These are phyloP conservation scores for Fusarium nanum DNA, from an alignment of 2,329 filamentous ascomycete genomes.

Conservation along the genomic window DNA sequence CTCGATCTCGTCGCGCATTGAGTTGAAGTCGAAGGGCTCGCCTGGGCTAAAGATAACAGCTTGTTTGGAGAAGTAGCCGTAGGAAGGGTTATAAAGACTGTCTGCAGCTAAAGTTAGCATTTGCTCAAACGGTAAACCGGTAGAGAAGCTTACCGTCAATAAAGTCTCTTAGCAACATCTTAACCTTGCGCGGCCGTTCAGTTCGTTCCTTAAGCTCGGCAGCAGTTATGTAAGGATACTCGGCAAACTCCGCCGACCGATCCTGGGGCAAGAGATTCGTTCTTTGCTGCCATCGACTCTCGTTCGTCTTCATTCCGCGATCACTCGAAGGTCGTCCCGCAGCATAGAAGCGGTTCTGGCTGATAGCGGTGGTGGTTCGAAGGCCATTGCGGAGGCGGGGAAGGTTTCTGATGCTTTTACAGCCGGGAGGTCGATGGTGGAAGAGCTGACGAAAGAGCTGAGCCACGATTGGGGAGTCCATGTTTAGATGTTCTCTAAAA, in stretches of 20 bases:
- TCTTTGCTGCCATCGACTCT: conserved; percentile 88
- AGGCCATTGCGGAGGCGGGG: conserved; percentile 43
- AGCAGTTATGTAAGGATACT: conserved; percentile 88
- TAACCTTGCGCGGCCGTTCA: conserved; percentile 85
- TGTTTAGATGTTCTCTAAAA: conserved; percentile 51
- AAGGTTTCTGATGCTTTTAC: conserved; percentile 47
- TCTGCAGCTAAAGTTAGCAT: conserved; percentile 63
- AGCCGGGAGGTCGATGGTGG: conserved; percentile 64
- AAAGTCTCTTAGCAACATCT: conserved; percentile 98
- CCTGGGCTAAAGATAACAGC: conserved; percentile 95
- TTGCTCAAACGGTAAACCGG: conserved; percentile 9
- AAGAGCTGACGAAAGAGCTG: conserved; percentile 90
- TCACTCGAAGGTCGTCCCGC: conserved; percentile 50
- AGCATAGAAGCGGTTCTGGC: conserved; percentile 47
- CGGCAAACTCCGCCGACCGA: conserved; percentile 81
- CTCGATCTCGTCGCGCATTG: conserved; percentile 83
- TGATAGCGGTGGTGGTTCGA: conserved; percentile 10
- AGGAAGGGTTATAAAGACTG: conserved; percentile 92
- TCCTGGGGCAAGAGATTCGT: conserved; percentile 80
- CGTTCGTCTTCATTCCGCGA: conserved; percentile 62
- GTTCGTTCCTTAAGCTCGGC: conserved; percentile 76
- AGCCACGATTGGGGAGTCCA: conserved; percentile 85
- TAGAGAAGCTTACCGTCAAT: conserved; percentile 77
- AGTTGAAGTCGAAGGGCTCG: conserved; percentile 88
- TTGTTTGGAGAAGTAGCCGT: conserved; percentile 96